Evolutionary conservation across 441 rosid genomes (phyloP).

Genomic region (Oxalis stricta): DNA sequence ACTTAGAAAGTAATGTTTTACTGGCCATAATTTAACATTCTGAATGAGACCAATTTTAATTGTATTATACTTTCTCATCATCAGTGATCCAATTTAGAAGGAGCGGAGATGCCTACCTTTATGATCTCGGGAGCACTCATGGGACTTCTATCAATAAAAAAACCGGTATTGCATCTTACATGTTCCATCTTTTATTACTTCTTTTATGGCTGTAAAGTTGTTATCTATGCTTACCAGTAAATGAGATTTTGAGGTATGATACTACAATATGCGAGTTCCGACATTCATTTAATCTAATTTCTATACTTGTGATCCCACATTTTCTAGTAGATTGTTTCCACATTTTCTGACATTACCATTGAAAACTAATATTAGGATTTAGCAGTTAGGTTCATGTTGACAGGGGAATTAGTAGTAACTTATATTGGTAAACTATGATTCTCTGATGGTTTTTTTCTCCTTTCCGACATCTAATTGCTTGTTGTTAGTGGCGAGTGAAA

Average conservation of each 20-base stretch:
- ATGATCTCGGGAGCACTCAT: conserved; percentile 81
- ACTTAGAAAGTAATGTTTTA: too few species aligned
- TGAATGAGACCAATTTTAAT: background rate
- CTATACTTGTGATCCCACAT: too few species aligned
- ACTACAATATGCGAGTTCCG: too few species aligned
- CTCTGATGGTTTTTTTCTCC: too few species aligned
- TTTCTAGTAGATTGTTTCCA: too few species aligned
- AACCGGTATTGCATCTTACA: conserved; percentile 35
- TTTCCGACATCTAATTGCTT: background rate
- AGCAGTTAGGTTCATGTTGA: too few species aligned
- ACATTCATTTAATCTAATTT: conserved; percentile 1
- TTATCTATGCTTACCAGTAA: background rate
- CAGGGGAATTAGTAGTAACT: too few species aligned
- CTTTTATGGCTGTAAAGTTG: background rate
- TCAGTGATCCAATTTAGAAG: conserved; percentile 80
- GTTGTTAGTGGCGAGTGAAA: too few species aligned
- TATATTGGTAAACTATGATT: too few species aligned
- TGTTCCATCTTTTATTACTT: background rate
- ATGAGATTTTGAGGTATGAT: background rate
- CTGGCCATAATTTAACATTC: too few species aligned
- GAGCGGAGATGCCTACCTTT: conserved; percentile 68
- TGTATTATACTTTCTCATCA: conserved; percentile 7
- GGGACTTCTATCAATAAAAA: conserved; percentile 72
- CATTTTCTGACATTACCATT: too few species aligned
- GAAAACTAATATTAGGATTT: too few species aligned